Percentiles rank a stretch among this genome's conserved stretches.
Conservation (phyloP, 163 green algal species). For the Scenedesmus sp. region DNA sequence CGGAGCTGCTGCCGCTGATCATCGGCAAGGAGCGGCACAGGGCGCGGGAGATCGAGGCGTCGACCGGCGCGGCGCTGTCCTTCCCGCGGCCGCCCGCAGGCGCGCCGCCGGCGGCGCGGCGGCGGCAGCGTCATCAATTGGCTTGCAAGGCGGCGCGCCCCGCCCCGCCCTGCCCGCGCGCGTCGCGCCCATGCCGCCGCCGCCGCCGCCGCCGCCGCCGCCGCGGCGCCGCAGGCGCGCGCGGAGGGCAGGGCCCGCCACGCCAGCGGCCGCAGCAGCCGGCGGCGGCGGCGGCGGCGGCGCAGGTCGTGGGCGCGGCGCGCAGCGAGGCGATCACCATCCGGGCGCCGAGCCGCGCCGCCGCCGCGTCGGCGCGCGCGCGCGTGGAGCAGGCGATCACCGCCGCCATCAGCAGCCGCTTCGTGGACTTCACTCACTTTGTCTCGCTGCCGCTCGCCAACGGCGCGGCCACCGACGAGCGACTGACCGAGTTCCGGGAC, state of each 20-base stretch:
- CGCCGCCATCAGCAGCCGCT: conserved; percentile 40
- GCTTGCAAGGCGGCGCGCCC: no score
- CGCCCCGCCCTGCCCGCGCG: no score
- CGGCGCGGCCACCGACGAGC: conserved; percentile 15
- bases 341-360: conserved; percentile 15
- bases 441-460: conserved; percentile 53
- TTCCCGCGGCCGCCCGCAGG: conserved; percentile 45
- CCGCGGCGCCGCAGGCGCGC: no score
- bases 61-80: conserved; percentile 45
- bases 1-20: conserved; percentile 48
- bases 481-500: conserved; percentile 30
- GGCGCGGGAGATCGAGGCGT: conserved; percentile 50
- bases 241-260: not conserved
- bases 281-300: not conserved
- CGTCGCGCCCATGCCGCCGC: no score
- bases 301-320: conserved; percentile 1
- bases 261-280: conserved; percentile 14
- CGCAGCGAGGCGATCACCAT: conserved; percentile 45
- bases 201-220: no score
- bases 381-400: conserved; percentile 48
- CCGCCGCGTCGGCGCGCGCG: conserved; percentile 19
- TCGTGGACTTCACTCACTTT: conserved; percentile 66
- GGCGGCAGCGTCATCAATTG: not conserved
- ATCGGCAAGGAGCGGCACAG: conserved; percentile 53
- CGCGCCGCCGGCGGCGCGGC: not conserved